Evolutionary conservation across 2,329 filamentous ascomycete genomes (phyloP), one percentile per base, ranked within the genome.

Genomic region (Didymella glomerata): DNA sequence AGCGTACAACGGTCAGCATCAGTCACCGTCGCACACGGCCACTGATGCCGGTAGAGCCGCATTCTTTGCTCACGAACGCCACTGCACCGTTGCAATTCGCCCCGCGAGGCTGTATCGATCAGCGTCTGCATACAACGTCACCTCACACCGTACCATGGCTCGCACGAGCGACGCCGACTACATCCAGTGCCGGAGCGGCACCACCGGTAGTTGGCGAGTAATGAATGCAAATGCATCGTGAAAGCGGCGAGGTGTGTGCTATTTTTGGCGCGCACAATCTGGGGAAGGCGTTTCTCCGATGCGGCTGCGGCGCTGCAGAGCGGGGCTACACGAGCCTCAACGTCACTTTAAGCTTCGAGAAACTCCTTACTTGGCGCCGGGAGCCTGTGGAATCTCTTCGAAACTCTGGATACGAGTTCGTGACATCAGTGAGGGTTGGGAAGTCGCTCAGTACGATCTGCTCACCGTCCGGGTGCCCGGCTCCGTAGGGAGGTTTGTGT

Each of bases 271-370:
- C 9, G 24, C 25, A 20, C 49, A 30, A 45, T 48, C 44, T 48
- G 42, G 48, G 55, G 38, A 45, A 50, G 34, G 18, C 16, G 22
- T 22, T n/a, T 20, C 16, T 53, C 22, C 41, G 25, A 57, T 46
- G 45, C 44, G 45, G 49, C 25, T 54, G 45, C 46, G 49, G 55
- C 49, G 45, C 48, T 44, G 25, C 25, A 27, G 20, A 28, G 47
- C 54, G 54, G 54, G 54, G 54, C 47, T 45, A 47, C 11, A 36
- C 48, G 30, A 52, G 54, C 44, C 16, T 25, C 28, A 53, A 57
- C 48, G 42, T 52, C 48, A 53, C 54, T 52, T 22, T 11, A 49
- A 53, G 36, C 27, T 53, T 36, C 49, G 38, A 24, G 34, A 2
- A 14, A 27, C 24, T 20, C 22, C 32, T 36, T 32, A 6, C 42